These are phyloP conservation scores for Epithemia pelagica DNA, from an alignment of 108 stramenopile species.

Conservation along the genomic window DNA sequence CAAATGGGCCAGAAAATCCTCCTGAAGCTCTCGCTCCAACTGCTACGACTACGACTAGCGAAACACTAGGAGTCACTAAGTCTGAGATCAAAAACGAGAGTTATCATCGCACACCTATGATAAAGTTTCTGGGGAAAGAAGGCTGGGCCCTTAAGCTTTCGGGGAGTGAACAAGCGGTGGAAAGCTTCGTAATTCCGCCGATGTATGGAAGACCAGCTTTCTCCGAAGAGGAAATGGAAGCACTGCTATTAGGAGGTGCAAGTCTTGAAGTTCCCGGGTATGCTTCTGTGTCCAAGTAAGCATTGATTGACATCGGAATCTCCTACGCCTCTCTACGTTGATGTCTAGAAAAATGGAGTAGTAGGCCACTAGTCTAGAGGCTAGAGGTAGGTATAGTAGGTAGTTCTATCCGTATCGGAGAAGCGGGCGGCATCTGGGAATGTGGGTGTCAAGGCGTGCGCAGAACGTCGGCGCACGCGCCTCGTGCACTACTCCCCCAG, in stretches of 20 bases:
- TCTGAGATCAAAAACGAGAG: background rate
- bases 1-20: slow-evolving; percentile 13
- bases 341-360: too few species aligned
- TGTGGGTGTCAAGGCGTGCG: too few species aligned
- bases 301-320: too few species aligned
- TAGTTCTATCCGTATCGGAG: too few species aligned
- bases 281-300: background rate
- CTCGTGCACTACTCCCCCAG: too few species aligned
- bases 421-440: too few species aligned
- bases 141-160: slow-evolving; percentile 47
- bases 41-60: background rate
- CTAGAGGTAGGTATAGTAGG: too few species aligned
- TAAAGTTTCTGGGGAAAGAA: slow-evolving; percentile 90
- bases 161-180: slow-evolving; percentile 4
- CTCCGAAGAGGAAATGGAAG: slow-evolving; percentile 89
- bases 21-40: too few species aligned
- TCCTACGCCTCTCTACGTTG: too few species aligned
- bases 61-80: too few species aligned
- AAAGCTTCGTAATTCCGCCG: slow-evolving; percentile 22
- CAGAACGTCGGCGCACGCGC: too few species aligned
- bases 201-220: slow-evolving; percentile 81
- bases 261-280: slow-evolving; percentile 24
- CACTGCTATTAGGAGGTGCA: slow-evolving; percentile 81
- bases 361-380: too few species aligned
- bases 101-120: slow-evolving; percentile 56